Evolutionary conservation across 352 stramenopile species (phyloP).

Genomic region (Discostella stelligera): DNA sequence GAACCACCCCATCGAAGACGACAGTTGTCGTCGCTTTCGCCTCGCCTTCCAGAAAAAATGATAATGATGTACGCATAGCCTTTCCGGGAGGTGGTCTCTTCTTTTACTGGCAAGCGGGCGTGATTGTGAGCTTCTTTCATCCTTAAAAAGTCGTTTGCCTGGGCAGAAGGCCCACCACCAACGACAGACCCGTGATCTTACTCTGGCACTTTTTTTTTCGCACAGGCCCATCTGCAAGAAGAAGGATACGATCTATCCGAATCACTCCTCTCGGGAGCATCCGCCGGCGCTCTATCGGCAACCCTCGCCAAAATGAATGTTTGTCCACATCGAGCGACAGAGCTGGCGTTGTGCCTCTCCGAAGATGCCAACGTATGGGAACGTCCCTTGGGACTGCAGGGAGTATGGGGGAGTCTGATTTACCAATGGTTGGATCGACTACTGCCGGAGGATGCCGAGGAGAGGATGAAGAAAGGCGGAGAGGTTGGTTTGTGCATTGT

Average conservation of each 20-base stretch:
- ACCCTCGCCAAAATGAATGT: slow-evolving; percentile 74
- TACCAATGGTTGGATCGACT: slow-evolving; percentile 80
- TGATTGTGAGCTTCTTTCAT: slow-evolving; percentile 40
- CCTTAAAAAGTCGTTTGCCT: not conserved
- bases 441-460: slow-evolving; percentile 68
- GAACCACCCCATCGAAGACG: not conserved
- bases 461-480: slow-evolving; percentile 32
- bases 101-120: slow-evolving; percentile 82
- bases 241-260: slow-evolving; percentile 67
- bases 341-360: slow-evolving; percentile 74
- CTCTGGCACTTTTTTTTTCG: not conserved
- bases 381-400: slow-evolving; percentile 72
- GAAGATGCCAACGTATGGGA: slow-evolving; percentile 78
- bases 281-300: slow-evolving; percentile 80
- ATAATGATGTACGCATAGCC: slow-evolving; percentile 19
- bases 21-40: too few relatives aligned
- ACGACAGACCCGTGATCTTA: too few relatives aligned
- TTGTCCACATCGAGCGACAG: slow-evolving; percentile 76
- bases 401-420: slow-evolving; percentile 83
- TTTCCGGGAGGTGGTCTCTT: slow-evolving; percentile 77
- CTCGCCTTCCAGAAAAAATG: too few relatives aligned
- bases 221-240: slow-evolving; percentile 65
- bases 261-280: slow-evolving; percentile 68
- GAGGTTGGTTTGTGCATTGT: slow-evolving; percentile 22
- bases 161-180: too few relatives aligned